Conservation (phyloP, 208 protist genomes). For the Herpetomonas muscarum region DNA sequence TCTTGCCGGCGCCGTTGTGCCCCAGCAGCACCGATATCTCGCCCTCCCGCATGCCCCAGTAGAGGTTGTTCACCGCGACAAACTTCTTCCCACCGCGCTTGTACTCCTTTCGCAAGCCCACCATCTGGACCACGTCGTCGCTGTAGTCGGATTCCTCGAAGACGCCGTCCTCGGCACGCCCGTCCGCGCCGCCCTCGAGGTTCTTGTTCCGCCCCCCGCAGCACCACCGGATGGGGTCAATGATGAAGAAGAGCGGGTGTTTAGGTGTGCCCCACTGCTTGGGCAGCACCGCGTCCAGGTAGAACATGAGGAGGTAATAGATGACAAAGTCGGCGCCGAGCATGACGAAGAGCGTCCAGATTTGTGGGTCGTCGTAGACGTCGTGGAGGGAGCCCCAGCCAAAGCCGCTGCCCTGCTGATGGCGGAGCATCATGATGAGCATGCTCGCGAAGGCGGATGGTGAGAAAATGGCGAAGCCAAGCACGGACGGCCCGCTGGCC, state of each 20-base stretch:
- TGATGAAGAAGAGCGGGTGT: conserved; percentile 63
- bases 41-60: conserved; percentile 51
- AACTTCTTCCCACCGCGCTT: conserved; percentile 31
- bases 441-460: conserved; percentile 35
- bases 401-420: conserved; percentile 29
- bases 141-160: conserved; percentile 26
- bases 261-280: conserved; percentile 40
- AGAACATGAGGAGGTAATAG: conserved; percentile 59
- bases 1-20: conserved; percentile 85
- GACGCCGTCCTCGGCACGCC: conserved; percentile 22
- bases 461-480: conserved; percentile 30
- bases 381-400: conserved; percentile 17
- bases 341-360: conserved; percentile 30
- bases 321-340: conserved; percentile 40
- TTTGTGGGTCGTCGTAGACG: conserved; percentile 6
- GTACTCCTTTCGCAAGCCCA: conserved; percentile 43
- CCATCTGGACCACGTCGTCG: conserved; percentile 20
- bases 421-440: conserved; percentile 28
- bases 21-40: conserved; percentile 78
- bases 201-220: background rate
- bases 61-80: conserved; percentile 74
- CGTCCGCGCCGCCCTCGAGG: conserved; percentile 19
- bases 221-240: conserved; percentile 23
- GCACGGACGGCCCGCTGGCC: conserved; percentile 13
- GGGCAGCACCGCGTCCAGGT: conserved; percentile 55